A percentile compares a stretch with the other conserved stretches of the same genome.
phyloP scores from a whole-genome alignment of 345 rosid genomes.

The Acer yangbiense region DNA sequence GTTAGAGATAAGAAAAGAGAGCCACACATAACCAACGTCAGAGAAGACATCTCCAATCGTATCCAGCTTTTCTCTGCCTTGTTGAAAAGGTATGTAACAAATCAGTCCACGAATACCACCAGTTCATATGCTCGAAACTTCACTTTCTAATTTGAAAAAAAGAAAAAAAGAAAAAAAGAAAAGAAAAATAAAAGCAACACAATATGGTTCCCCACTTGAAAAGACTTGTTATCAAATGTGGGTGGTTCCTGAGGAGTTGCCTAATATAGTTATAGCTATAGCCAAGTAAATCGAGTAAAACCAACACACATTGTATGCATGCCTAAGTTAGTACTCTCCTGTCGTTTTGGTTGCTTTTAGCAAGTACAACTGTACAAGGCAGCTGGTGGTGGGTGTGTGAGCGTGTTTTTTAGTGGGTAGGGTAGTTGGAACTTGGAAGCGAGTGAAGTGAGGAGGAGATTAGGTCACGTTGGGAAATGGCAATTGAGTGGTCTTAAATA shows the following conservation, averaged over 20 bases:
- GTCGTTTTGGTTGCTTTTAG: slow-evolving; percentile 23
- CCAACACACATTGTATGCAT: not conserved
- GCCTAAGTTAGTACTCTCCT: slow-evolving; percentile 21
- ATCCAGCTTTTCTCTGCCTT: slow-evolving; percentile 46
- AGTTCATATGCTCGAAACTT: slow-evolving; percentile 28
- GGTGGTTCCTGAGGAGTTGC: slow-evolving; percentile 25
- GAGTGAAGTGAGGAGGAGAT: not conserved
- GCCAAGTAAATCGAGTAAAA: not conserved
- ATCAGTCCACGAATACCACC: slow-evolving; percentile 55
- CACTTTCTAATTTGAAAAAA: slow-evolving; percentile 21
- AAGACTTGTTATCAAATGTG: slow-evolving; percentile 23
- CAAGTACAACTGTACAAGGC: not conserved
- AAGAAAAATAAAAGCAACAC: not conserved
- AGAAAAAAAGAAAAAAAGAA: too few species aligned
- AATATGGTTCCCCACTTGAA: slow-evolving; percentile 30
- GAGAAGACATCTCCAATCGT: slow-evolving; percentile 47
- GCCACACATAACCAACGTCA: slow-evolving; percentile 80
- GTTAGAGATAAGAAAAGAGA: slow-evolving; percentile 91
- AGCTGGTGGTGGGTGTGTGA: not conserved
- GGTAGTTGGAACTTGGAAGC: not conserved
- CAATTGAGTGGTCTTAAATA: not conserved
- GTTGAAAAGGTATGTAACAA: slow-evolving; percentile 49
- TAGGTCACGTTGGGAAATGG: not conserved
- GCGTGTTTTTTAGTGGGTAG: not conserved
- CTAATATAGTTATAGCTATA: not conserved